Base-by-base conservation (phyloP, 169 alveolate genomes). In the Cryptosporidium andersoni region DNA sequence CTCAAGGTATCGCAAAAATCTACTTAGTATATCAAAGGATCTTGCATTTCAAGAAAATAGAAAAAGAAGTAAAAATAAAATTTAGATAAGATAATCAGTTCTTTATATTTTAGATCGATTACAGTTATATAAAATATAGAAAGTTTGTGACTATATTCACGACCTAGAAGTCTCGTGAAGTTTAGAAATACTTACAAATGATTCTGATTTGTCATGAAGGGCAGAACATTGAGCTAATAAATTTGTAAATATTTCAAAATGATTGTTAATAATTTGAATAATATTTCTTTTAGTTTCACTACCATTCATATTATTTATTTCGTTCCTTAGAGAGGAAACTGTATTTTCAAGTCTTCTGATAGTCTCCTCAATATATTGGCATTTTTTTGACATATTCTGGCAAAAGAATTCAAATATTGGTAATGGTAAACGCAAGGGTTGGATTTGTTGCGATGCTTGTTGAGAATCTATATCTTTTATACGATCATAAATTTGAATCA, bases 391-490 rank as follows among this genome's bases (percentile, higher is more conserved):
- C 68, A 74, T 55, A 74, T 74, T 74, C 25, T 74, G 74, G 60
- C 85, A 74, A 49, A 74, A 74, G 45, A 74, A 74, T 58, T 74
- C 85, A 43, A 74, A 74, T 56, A 74, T 74, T 1, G 85, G 85
- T 11, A 74, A 53, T 25, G 85, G 85, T 16, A 74, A 74, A 16
- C 85, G 37, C 34, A 74, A 53, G 9, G 85, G 85, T 2, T 74
- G 66, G 14, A 60, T 74, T 74, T 74, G 85, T 42, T 68, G 37
- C 25, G 85, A 74, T 6, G 81, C 37, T 34, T 74, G 14, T n/a
- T 43, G 55, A n/a, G 51, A 51, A 11, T 74, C 74, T 12, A 60
- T 58, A 56, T 74, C 85, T 25, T 74, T 74, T 25, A 74, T 62
- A n/a, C 85, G 85, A 37, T 74, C 85, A n/a, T 74, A 74, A 25